These are phyloP conservation scores for Opeltia flavorubescens DNA, from an alignment of 495 filamentous ascomycete genomes.

Conservation along the genomic window DNA sequence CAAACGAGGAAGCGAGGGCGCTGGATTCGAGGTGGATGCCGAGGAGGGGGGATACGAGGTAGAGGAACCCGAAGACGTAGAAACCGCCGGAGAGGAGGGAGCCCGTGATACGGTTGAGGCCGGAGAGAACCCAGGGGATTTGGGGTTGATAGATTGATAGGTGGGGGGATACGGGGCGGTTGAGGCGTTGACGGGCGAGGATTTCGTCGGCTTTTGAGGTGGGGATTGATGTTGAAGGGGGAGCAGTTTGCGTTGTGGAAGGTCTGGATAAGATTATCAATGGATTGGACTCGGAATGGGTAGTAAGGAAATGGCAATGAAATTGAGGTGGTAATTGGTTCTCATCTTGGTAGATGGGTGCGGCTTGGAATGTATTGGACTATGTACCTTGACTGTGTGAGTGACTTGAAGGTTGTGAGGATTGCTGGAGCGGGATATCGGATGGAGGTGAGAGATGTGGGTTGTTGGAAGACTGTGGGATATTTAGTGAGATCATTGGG, in stretches of 20 bases:
- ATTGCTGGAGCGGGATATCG: slow-evolving; percentile 35
- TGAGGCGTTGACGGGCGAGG: slow-evolving; percentile 70
- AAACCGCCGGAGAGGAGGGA: slow-evolving; percentile 52
- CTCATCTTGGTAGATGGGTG: neutral
- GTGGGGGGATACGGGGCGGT: slow-evolving; percentile 79
- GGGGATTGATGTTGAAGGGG: too few relatives aligned
- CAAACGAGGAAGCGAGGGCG: slow-evolving; percentile 65
- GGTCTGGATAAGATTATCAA: slow-evolving; percentile 21
- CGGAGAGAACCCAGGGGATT: slow-evolving; percentile 70
- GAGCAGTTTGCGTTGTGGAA: slow-evolving; percentile 44
- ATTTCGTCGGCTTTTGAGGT: slow-evolving; percentile 48
- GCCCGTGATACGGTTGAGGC: slow-evolving; percentile 72
- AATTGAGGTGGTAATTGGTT: neutral
- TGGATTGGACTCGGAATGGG: slow-evolving; percentile 1
- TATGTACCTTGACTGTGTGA: slow-evolving; percentile 40
- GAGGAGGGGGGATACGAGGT: slow-evolving; percentile 65
- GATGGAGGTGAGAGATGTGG: slow-evolving; percentile 20
- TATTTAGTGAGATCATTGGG: slow-evolving; percentile 18
- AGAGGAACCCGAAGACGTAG: slow-evolving; percentile 73
- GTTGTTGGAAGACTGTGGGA: slow-evolving; percentile 22
- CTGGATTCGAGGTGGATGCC: slow-evolving; percentile 79
- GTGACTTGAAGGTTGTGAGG: slow-evolving; percentile 30
- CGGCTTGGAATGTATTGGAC: neutral
- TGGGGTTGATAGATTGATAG: slow-evolving; percentile 77
- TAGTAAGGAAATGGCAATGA: slow-evolving; percentile 1